Evolutionary conservation across 805 yeast species (phyloP).

Genomic region (Ogataea neopini): DNA sequence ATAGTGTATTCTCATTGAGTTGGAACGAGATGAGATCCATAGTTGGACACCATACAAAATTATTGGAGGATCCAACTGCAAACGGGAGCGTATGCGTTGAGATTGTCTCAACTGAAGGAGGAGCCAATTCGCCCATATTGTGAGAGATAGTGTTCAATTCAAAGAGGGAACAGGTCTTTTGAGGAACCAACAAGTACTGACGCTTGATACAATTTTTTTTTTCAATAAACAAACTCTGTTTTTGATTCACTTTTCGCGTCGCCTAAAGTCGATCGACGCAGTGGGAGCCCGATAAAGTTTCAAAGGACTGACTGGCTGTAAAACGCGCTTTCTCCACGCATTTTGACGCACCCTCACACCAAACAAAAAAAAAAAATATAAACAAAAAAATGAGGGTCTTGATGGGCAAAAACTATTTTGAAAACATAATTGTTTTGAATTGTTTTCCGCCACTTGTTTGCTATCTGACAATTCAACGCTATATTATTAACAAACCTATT

Average conservation of each 20-base stretch:
- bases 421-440: constrained; percentile 4
- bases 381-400: constrained; percentile 15
- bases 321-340: constrained; percentile 10
- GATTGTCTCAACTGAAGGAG: constrained; percentile 6
- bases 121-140: background rate
- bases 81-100: constrained; percentile 22
- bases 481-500: background rate
- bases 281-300: constrained; percentile 3
- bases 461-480: background rate
- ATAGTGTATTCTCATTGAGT: constrained; percentile 29
- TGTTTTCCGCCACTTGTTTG: constrained; percentile 3
- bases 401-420: constrained; percentile 9
- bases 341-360: constrained; percentile 6
- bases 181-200: background rate
- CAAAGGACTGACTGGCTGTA: constrained; percentile 3
- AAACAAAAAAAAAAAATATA: constrained; percentile 9
- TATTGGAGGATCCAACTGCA: constrained; percentile 20
- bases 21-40: constrained; percentile 37
- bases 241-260: background rate
- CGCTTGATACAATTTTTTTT: background rate
- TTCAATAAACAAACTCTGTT: background rate
- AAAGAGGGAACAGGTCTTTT: background rate
- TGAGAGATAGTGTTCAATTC: background rate
- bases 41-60: constrained; percentile 35
- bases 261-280: constrained; percentile 9